phyloP scores from a whole-genome alignment of 495 filamentous ascomycete genomes.

The Hyaloscypha hepaticicola region DNA sequence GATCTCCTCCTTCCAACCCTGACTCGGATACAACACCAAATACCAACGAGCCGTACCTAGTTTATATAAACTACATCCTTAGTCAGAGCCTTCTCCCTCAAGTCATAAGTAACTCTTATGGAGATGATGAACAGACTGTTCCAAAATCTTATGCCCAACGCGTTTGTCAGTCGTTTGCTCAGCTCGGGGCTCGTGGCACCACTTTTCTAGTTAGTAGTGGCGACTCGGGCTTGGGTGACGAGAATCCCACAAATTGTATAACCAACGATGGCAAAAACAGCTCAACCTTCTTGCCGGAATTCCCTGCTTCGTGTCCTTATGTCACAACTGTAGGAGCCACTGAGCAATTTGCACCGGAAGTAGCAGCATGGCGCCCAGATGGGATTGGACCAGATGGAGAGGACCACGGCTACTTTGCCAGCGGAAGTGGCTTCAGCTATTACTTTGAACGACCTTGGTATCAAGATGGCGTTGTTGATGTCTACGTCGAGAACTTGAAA shows the following conservation, averaged over 20 bases:
- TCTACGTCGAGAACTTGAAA: conserved; percentile 48
- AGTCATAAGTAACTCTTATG: conserved; percentile 72
- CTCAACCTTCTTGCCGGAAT: conserved; percentile 63
- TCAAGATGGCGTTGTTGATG: conserved; percentile 56
- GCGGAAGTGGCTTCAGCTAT: conserved; percentile 70
- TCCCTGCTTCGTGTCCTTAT: conserved; percentile 77
- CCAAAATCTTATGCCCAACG: conserved; percentile 61
- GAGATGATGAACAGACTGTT: conserved; percentile 63
- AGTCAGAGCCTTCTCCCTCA: conserved; percentile 66
- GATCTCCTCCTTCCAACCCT: conserved; percentile 56
- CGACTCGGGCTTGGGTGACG: conserved; percentile 62
- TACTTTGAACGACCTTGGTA: conserved; percentile 62
- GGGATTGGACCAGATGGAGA: conserved; percentile 40
- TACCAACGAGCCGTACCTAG: conserved; percentile 79
- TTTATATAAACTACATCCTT: conserved; percentile 70
- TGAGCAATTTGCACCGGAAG: conserved; percentile 52
- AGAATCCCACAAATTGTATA: conserved; percentile 50
- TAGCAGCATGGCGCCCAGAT: conserved; percentile 55
- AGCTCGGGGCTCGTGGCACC: conserved; percentile 70
- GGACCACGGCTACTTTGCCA: conserved; percentile 46
- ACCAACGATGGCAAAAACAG: conserved; percentile 64
- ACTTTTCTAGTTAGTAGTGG: conserved; percentile 70
- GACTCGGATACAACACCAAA: conserved; percentile 49
- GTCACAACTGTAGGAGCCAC: conserved; percentile 79
- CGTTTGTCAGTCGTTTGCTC: conserved; percentile 71